These are phyloP conservation scores for Volvox reticuliferus DNA, from an alignment of 139 green algal species.

Conservation along the genomic window DNA sequence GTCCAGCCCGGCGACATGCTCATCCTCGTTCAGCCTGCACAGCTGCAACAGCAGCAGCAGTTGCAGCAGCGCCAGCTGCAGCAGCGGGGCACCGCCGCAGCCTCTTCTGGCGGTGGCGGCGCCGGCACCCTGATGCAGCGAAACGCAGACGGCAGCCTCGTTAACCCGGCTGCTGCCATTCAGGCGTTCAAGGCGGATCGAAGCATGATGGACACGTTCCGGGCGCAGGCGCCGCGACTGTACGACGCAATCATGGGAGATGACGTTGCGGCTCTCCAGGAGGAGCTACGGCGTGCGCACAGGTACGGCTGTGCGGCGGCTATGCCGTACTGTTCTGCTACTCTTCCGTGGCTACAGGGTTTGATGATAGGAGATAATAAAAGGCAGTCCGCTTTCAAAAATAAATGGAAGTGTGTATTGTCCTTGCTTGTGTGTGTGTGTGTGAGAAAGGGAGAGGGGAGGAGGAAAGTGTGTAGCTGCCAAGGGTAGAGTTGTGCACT, in stretches of 20 bases:
- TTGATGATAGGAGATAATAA: too few species aligned
- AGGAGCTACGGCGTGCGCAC: conserved; percentile 38
- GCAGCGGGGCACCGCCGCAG: background rate
- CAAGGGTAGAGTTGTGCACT: too few species aligned
- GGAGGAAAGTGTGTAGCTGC: too few species aligned
- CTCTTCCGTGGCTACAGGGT: too few species aligned
- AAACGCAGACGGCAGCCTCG: conserved; percentile 18
- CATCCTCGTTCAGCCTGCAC: conserved; percentile 36
- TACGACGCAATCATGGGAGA: conserved; percentile 52
- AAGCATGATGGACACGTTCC: conserved; percentile 27
- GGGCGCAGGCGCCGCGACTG: conserved; percentile 10
- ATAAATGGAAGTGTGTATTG: too few species aligned
- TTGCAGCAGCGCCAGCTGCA: conserved; percentile 11
- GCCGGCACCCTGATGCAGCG: background rate
- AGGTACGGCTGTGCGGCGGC: conserved; percentile 24
- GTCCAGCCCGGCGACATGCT: conserved; percentile 77
- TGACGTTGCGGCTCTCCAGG: conserved; percentile 50
- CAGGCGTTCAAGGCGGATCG: conserved; percentile 44
- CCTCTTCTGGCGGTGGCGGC: background rate
- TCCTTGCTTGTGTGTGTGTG: too few species aligned
- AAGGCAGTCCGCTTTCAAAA: too few species aligned
- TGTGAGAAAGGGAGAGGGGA: too few species aligned
- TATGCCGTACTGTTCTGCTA: too few species aligned
- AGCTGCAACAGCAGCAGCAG: conserved; percentile 31
- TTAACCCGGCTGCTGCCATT: conserved; percentile 40